Evolutionary conservation across 1,284 basidiomycete species (phyloP), one percentile per base, ranked within the genome.

Genomic region (Irpex sp.): DNA sequence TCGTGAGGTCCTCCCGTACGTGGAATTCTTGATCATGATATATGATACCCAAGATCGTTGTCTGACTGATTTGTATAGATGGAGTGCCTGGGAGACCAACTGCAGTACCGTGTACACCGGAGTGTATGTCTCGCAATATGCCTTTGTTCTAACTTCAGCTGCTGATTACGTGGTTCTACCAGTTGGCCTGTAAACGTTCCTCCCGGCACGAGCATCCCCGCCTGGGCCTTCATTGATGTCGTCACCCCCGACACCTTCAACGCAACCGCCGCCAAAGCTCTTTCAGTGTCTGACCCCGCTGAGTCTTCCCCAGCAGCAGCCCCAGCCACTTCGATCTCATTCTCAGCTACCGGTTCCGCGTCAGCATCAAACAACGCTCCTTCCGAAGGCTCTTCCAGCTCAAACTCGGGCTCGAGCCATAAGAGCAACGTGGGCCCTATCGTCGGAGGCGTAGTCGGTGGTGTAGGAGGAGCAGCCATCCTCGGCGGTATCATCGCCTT

Each of bases 191-290:
- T 46, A 9, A 53, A 54, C 55, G 62, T 67, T 31, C 64, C 66
- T 5, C 26, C 60, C 5, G 66, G 64, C 17, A 67, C 66, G 13
- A 37, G 59, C 43, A 59, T 67, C n/a, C 66, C 66, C 15, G 37
- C 59, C 8, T 67, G 66, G 66, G 64, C 66, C 15, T 67, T 60
- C 35, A 58, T 63, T 8, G 66, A 67, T 37, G 66, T 65, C 9
- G 17, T 19, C 5, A 35, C 15, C 2, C 31, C 62, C 15, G 66
- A 65, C 47, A 53, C 57, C 8, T 67, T 67, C 64, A 67, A 67
- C 54, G 55, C 36, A n/a, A 58, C 64, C 13, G 66, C 57, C 17
- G 66, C 66, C 11, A n/a, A 62, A 46, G 46, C 58, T 2, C 26
- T 61, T 33, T 57, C 59, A 4, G 31, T 33, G 4, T 15, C 49